A percentile compares a stretch with the other conserved stretches of the same genome.
Conservation (phyloP, 2,329 filamentous ascomycete species). For the Diaporthe australafricana region DNA sequence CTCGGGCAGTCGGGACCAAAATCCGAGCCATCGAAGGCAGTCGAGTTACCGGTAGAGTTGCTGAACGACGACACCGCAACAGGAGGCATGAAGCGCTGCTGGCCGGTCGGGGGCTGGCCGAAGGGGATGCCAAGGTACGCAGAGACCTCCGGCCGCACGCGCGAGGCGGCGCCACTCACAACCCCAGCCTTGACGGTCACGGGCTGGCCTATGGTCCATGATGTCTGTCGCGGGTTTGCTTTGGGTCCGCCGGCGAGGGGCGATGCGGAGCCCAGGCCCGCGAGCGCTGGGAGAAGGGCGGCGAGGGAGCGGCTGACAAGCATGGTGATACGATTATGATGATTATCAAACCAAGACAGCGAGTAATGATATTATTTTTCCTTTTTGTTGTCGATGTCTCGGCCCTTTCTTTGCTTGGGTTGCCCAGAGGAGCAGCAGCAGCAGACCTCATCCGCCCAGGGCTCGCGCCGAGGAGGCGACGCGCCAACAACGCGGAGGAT, state of each 20-base stretch:
- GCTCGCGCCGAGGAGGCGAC: neutral
- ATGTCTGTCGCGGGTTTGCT: neutral
- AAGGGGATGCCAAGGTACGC: slow-evolving; percentile 22
- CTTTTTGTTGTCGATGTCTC: neutral
- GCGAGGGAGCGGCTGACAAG: neutral
- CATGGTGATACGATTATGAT: neutral
- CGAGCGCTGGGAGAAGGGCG: neutral
- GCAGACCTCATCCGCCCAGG: neutral
- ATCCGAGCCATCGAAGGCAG: neutral
- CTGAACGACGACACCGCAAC: slow-evolving; percentile 1
- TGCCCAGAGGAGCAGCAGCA: neutral
- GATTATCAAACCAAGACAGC: neutral
- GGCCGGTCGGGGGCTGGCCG: slow-evolving; percentile 26
- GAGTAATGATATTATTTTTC: neutral
- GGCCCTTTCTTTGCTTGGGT: neutral
- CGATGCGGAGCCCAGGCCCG: neutral
- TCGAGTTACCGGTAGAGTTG: neutral
- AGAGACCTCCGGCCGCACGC: slow-evolving; percentile 8
- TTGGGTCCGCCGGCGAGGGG: neutral
- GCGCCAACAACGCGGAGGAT: neutral
- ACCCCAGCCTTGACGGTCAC: neutral
- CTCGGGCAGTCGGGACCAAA: slow-evolving; percentile 19
- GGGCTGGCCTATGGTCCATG: slow-evolving; percentile 5
- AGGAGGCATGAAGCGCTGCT: slow-evolving; percentile 23
- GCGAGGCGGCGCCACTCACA: neutral